Evolutionary conservation across 768 basidiomycete genomes (phyloP), one percentile per base, ranked within the genome.

Genomic region (Gautieria morchelliformis): DNA sequence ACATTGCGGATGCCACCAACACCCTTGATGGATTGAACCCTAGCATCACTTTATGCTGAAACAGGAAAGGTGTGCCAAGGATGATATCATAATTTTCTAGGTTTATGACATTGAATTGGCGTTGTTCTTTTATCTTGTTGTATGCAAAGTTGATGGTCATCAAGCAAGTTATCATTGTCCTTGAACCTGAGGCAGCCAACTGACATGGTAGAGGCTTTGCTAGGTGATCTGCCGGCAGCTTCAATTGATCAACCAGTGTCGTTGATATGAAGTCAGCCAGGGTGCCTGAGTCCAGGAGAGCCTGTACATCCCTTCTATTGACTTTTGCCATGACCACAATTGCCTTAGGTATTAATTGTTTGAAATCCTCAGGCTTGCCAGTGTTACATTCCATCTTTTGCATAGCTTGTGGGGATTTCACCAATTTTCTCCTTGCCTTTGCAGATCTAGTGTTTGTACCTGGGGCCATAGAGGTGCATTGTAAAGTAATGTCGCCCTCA

Each of bases 111-210:
- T 77, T 67, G 47, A 77, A 75, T 1, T 64, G 59, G 0, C 66
- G 42, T 0, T 58, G 44, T 14, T 69, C 67, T 9, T 67, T 60
- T 0, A 78, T 71, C 0, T 47, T 22, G 56, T 76, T 70, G 60
- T 75, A 78, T 8, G 62, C 39, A 3, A 77, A 37, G 5, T 62
- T 9, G 0, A 62, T 71, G 3, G 32, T 57, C 0, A 67, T 61
- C 0, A 62, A 48, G 24, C 35, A 64, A 50, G 72, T 76, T 0
- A 78, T 64, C 52, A 71, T 70, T 0, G 73, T 67, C 0, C 69
- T 49, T 0, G 76, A 78, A 0, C 75, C 78, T 39, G 73, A 70
- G 0, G 74, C 70, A 0, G 75, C 77, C 0, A 80, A 60, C 12
- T 74, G 71, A 0, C 77, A 47, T 0, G 66, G 56, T 3, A 78